A percentile compares a stretch with the other conserved stretches of the same genome.
Evolutionary conservation across 768 basidiomycete genomes (phyloP).

Genomic region (Tylopilus vinaceipallidus): DNA sequence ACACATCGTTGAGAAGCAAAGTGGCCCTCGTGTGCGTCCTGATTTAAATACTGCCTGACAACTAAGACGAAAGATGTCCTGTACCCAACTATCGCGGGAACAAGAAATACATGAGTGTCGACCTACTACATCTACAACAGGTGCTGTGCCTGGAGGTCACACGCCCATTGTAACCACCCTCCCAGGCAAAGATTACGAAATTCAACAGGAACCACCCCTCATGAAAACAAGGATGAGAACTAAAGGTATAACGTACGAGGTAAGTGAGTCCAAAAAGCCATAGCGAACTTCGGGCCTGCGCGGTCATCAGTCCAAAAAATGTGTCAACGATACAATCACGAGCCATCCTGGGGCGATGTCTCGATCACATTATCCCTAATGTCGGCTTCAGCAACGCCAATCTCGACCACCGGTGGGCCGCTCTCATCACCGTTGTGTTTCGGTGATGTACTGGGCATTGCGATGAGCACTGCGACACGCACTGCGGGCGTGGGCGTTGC

Average conservation of each 20-base stretch:
- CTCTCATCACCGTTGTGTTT: constrained; percentile 17
- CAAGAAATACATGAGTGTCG: neutral
- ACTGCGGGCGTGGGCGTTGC: constrained; percentile 23
- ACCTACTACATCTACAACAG: neutral
- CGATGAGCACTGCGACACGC: constrained; percentile 42
- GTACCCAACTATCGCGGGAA: neutral
- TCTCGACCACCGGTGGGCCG: constrained; percentile 33
- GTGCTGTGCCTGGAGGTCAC: neutral
- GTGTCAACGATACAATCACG: constrained; percentile 10
- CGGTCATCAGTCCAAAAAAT: constrained; percentile 4
- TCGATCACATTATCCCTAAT: constrained; percentile 4
- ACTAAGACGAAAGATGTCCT: neutral
- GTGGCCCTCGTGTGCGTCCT: neutral
- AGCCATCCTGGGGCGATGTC: constrained; percentile 1
- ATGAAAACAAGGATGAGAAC: neutral
- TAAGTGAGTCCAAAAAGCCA: constrained; percentile 6
- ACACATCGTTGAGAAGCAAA: neutral
- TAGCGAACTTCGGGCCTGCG: too few relatives aligned
- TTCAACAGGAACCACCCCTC: neutral
- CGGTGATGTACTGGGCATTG: constrained; percentile 36
- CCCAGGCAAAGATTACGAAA: neutral
- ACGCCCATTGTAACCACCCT: neutral
- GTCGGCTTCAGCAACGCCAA: constrained; percentile 28
- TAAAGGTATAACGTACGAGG: constrained; percentile 7
- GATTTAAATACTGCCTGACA: neutral